Percentiles rank a stretch among this genome's conserved stretches.
Evolutionary conservation across 495 filamentous ascomycete species (phyloP).

Genomic region (Penicillium argentinense): DNA sequence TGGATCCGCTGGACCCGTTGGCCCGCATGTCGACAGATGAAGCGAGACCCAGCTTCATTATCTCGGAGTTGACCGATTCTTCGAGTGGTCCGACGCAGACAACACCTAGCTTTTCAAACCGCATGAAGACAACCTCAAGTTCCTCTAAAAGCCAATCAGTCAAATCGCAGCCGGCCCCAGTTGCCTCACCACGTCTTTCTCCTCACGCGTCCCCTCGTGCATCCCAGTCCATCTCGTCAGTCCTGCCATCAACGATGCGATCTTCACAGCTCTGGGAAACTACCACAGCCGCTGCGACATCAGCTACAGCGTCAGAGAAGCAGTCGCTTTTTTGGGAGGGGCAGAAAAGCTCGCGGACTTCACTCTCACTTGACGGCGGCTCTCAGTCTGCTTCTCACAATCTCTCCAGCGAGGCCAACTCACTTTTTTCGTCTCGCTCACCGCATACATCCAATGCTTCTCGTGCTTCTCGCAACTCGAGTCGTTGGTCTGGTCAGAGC

Average conservation of each 20-base stretch:
- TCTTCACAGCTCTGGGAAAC: constrained; percentile 20
- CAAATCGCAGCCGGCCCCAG: background rate
- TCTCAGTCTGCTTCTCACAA: background rate
- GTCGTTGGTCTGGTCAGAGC: constrained; percentile 3
- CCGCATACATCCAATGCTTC: constrained; percentile 4
- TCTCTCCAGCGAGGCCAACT: background rate
- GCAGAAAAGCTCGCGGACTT: background rate
- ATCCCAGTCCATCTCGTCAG: background rate
- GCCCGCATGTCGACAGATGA: constrained; percentile 9
- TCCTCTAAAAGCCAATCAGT: no score
- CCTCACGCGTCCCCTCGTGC: background rate
- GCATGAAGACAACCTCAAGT: background rate
- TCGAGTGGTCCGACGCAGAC: background rate
- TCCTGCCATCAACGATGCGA: background rate
- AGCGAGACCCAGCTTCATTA: constrained; percentile 1
- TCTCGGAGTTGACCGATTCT: constrained; percentile 1
- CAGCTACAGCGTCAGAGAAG: background rate
- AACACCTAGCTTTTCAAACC: no score
- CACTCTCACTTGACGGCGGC: background rate
- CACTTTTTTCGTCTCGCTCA: background rate
- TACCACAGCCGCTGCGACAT: background rate
- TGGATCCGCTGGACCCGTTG: constrained; percentile 7
- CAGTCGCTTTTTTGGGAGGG: constrained; percentile 3
- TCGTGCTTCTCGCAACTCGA: constrained; percentile 6
- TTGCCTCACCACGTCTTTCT: background rate